Base-by-base conservation (phyloP, 225 moss, liverwort and hornwort genomes). In the Pleurozium schreberi region DNA sequence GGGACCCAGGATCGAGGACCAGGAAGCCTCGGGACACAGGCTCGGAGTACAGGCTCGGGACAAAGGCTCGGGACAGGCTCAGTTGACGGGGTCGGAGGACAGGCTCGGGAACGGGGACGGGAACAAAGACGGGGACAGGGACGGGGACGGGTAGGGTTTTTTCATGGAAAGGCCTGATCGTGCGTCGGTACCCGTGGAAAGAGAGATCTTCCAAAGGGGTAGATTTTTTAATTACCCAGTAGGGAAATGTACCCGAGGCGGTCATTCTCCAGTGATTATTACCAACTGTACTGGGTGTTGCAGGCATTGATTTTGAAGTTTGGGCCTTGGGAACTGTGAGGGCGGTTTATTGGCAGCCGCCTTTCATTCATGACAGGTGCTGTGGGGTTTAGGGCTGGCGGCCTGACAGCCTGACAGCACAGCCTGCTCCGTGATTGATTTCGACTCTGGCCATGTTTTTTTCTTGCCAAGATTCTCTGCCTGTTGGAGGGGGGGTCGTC, bases 131-230 rank as follows among this genome's bases (percentile, higher is more conserved):
- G 70, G 43, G 83, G 10, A 14, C 30, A 52, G 77, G 12, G 12
- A 1, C 34, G 11, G 16, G 36, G 16, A 30, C 78, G 38, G 78
- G 60, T 8, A 4, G n/a, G 40, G 40, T 36, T 6, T 40, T 47
- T 49, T 26, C 33, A 66, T 79, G 25, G 87, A 34, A 65, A 23
- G 6, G 1, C 87, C 78, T 55, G 8, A 33, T 31, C 28, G 3
- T 23, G 47, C 87, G 80, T 87, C 87, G 87, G 87, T 87, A 87
- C 80, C 47, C 38, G 59, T 4, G 47, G 58, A 5, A 20, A 1
- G 2, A 4, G 14, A 33, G 68, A 10, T 57, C 34, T 80, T 0
- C 1, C 5, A 2, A 8, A 0, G 0, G 45, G 10, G 0, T 58
- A 87, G 36, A 68, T 59, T 80, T 58, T 1, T 0, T 3, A 3